Percentiles rank a stretch among this genome's conserved stretches.
Conservation (phyloP, 495 filamentous ascomycete species). For the Daldinia grandis region DNA sequence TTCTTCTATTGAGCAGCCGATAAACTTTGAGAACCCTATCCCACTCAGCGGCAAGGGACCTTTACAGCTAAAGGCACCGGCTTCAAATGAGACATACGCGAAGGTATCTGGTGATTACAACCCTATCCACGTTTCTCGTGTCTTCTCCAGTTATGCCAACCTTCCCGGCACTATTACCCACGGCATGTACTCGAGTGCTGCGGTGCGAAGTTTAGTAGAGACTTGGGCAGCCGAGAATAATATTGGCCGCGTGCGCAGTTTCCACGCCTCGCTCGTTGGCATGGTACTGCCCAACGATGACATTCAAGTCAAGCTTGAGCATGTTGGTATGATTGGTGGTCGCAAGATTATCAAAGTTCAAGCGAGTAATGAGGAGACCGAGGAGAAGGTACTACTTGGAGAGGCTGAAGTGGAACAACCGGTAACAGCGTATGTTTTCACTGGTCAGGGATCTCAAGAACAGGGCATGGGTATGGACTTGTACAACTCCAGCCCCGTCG, state of each 20-base stretch:
- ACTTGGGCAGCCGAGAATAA: constrained; percentile 99
- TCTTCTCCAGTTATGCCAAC: constrained; percentile 94
- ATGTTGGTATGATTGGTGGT: constrained; percentile 96
- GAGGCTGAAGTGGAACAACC: constrained; percentile 99
- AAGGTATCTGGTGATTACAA: constrained; percentile 98
- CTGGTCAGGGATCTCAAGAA: constrained; percentile 96
- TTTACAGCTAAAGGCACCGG: constrained; percentile 85
- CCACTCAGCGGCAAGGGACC: constrained; percentile 92
- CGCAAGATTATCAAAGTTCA: constrained; percentile 99
- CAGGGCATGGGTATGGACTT: constrained; percentile 99
- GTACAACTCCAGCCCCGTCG: constrained; percentile 89
- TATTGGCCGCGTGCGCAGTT: constrained; percentile 94
- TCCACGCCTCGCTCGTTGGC: constrained; percentile 91
- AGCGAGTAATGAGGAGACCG: constrained; percentile 88
- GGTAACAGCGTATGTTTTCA: constrained; percentile 97
- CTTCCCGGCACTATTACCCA: constrained; percentile 97
- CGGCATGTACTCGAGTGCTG: constrained; percentile 98
- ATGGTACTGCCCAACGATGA: constrained; percentile 98
- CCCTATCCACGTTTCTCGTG: constrained; percentile 96
- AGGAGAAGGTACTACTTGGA: constrained; percentile 92
- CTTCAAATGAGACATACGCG: constrained; percentile 97
- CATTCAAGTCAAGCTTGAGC: constrained; percentile 90
- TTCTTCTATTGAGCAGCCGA: constrained; percentile 91
- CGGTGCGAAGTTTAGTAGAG: constrained; percentile 97
- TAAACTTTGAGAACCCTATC: constrained; percentile 97